These are phyloP conservation scores for Ophiostoma triangulosporum DNA, from an alignment of 2,329 filamentous ascomycete species.

Conservation along the genomic window DNA sequence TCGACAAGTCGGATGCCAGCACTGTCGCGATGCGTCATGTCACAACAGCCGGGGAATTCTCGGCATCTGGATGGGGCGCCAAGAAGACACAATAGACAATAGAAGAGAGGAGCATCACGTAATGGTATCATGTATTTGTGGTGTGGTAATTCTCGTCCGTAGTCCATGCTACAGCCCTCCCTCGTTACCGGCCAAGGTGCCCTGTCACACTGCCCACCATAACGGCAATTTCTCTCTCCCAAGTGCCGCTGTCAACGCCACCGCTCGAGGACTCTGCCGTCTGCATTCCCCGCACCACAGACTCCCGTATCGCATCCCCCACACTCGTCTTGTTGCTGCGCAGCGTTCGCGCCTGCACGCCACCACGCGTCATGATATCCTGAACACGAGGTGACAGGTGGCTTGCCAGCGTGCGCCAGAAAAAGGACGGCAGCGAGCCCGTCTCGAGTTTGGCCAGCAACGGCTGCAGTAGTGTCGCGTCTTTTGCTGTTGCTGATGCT, in stretches of 20 bases:
- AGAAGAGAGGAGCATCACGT: background rate
- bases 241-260: conserved; percentile 19
- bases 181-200: conserved; percentile 30
- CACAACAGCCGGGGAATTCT: too few relatives aligned
- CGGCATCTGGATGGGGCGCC: background rate
- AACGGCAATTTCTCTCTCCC: conserved; percentile 86
- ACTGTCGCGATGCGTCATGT: too few relatives aligned
- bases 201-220: conserved; percentile 78
- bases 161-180: background rate
- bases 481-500: conserved; percentile 32
- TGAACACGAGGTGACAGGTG: conserved; percentile 64
- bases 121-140: conserved; percentile 1
- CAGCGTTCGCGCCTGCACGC: conserved; percentile 70
- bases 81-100: background rate
- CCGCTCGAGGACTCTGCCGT: conserved; percentile 36
- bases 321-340: conserved; percentile 62
- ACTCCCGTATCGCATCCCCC: conserved; percentile 64
- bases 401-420: conserved; percentile 81
- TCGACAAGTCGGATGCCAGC: too few relatives aligned
- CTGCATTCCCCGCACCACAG: conserved; percentile 63
- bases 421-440: conserved; percentile 74
- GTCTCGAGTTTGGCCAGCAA: conserved; percentile 73
- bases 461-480: conserved; percentile 50
- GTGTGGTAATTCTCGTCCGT: background rate
- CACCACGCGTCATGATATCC: conserved; percentile 72